Evolutionary conservation across 1,139 yeast species (phyloP).

Genomic region (Groenewaldozyma sp.): DNA sequence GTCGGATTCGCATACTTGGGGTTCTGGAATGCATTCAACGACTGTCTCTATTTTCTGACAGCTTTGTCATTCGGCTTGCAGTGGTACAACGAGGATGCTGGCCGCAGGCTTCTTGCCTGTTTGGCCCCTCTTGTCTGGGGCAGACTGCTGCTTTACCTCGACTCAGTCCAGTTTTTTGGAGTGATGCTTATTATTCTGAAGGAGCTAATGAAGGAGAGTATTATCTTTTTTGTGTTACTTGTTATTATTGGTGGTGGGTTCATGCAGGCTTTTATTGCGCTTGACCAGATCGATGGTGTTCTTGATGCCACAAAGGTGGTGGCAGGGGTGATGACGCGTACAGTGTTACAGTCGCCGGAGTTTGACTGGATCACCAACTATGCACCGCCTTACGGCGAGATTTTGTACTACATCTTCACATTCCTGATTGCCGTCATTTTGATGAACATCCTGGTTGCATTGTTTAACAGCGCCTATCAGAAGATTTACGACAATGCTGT

Average conservation of each 20-base stretch:
- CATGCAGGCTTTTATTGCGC: constrained; percentile 76
- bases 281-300: constrained; percentile 76
- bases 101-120: constrained; percentile 46
- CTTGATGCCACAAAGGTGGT: constrained; percentile 42
- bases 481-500: constrained; percentile 74
- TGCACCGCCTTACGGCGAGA: constrained; percentile 77
- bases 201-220: constrained; percentile 78
- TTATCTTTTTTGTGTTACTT: constrained; percentile 67
- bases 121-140: constrained; percentile 89
- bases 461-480: constrained; percentile 77
- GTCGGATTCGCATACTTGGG: constrained; percentile 66
- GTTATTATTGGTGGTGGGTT: constrained; percentile 68
- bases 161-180: constrained; percentile 76
- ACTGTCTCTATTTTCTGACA: constrained; percentile 51
- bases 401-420: constrained; percentile 66
- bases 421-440: constrained; percentile 51
- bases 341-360: constrained; percentile 65
- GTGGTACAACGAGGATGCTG: constrained; percentile 25
- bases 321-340: constrained; percentile 55
- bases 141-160: constrained; percentile 62
- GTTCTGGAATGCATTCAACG: constrained; percentile 77
- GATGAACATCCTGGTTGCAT: constrained; percentile 73
- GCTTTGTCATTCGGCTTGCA: constrained; percentile 48
- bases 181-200: constrained; percentile 80
- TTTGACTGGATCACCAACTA: constrained; percentile 60